These are phyloP conservation scores for Myrmaecium sp. DNA, from an alignment of 2,329 filamentous ascomycete genomes.

Conservation along the genomic window DNA sequence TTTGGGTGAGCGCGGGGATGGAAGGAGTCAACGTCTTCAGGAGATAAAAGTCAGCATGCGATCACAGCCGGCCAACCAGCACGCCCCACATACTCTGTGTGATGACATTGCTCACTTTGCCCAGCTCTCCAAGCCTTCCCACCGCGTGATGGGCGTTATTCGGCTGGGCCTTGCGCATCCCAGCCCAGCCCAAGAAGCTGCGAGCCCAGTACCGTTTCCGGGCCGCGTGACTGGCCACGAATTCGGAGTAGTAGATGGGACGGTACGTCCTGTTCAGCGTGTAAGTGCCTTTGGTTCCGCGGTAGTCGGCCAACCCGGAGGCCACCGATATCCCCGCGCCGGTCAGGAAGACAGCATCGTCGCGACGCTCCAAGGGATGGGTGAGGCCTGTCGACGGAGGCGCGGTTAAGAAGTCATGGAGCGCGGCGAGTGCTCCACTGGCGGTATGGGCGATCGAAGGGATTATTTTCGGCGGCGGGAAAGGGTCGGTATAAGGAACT, in stretches of 20 bases:
- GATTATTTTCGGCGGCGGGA: conserved; percentile 58
- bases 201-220: conserved; percentile 91
- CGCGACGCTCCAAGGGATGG: conserved; percentile 26
- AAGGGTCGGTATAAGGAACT: conserved; percentile 76
- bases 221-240: conserved; percentile 62
- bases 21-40: conserved; percentile 72
- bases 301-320: conserved; percentile 83
- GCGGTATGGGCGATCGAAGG: conserved; percentile 55
- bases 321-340: conserved; percentile 89
- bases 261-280: conserved; percentile 77
- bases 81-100: conserved; percentile 49
- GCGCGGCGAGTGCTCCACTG: conserved; percentile 57
- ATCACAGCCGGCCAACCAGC: neutral
- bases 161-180: conserved; percentile 57
- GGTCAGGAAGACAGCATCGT: conserved; percentile 49
- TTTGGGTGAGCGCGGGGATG: conserved; percentile 61
- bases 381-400: conserved; percentile 17
- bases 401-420: conserved; percentile 58
- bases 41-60: neutral
- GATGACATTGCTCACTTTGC: conserved; percentile 58
- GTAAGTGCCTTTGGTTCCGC: conserved; percentile 81
- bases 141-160: conserved; percentile 70
- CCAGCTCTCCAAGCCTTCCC: conserved; percentile 51
- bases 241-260: conserved; percentile 89
- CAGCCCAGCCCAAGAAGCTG: conserved; percentile 86